Evolutionary conservation across 805 yeast genomes (phyloP).

Genomic region (Suhomyces vadensis): DNA sequence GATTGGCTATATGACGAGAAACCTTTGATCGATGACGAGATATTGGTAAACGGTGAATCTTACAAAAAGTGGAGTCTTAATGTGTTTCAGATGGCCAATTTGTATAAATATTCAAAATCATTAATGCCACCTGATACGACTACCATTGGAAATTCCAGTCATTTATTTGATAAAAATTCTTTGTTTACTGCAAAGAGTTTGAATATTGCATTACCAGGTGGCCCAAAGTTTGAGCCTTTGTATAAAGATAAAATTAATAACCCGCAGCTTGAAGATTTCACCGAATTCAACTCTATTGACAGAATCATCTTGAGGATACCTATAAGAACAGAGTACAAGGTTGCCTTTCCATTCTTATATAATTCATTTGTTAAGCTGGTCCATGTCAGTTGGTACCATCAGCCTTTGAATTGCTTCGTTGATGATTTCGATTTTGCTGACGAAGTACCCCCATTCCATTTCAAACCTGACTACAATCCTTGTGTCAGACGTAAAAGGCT

Average conservation of each 20-base stretch:
- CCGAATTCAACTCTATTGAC: constrained; percentile 88
- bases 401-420: constrained; percentile 56
- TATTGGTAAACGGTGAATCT: constrained; percentile 70
- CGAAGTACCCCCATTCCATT: constrained; percentile 56
- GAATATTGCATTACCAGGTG: constrained; percentile 87
- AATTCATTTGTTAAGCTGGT: constrained; percentile 75
- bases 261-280: constrained; percentile 70
- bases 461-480: constrained; percentile 57
- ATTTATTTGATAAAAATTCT: constrained; percentile 74
- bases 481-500: constrained; percentile 34
- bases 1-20: constrained; percentile 83
- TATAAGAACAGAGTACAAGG: constrained; percentile 76
- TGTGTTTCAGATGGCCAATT: constrained; percentile 59
- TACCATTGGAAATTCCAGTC: constrained; percentile 53
- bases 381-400: constrained; percentile 59
- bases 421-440: constrained; percentile 45
- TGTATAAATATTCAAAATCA: constrained; percentile 72
- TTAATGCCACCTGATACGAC: constrained; percentile 53
- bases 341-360: constrained; percentile 84
- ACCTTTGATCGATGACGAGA: constrained; percentile 62
- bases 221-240: constrained; percentile 92
- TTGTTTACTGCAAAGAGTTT: constrained; percentile 90
- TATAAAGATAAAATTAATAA: constrained; percentile 59
- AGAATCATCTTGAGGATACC: constrained; percentile 79
- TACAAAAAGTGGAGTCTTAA: constrained; percentile 72